Evolutionary conservation across 2,329 filamentous ascomycete species (phyloP).

Genomic region (Diaporthe sp.): DNA sequence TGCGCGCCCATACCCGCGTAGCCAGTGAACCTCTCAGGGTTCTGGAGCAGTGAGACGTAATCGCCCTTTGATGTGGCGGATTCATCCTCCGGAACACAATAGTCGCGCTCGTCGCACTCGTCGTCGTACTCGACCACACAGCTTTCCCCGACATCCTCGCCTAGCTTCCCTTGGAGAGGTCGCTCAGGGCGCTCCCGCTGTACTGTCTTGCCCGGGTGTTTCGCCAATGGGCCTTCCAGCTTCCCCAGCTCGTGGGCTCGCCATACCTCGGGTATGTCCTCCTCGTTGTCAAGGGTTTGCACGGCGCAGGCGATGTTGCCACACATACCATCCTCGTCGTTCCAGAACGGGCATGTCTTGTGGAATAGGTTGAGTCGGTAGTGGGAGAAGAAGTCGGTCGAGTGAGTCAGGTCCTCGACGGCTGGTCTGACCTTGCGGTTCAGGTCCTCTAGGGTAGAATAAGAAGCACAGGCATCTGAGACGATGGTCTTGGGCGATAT

Average conservation of each 20-base stretch:
- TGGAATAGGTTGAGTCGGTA: slow-evolving; percentile 96
- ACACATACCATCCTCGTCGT: slow-evolving; percentile 92
- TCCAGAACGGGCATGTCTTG: slow-evolving; percentile 96
- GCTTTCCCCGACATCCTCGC: slow-evolving; percentile 90
- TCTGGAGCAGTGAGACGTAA: slow-evolving; percentile 94
- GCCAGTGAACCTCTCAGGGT: slow-evolving; percentile 95
- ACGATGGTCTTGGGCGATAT: slow-evolving; percentile 91
- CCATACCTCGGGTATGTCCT: slow-evolving; percentile 94
- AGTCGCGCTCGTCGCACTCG: slow-evolving; percentile 96
- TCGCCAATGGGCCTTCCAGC: slow-evolving; percentile 90
- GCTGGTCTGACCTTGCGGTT: slow-evolving; percentile 83
- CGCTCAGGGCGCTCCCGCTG: slow-evolving; percentile 78
- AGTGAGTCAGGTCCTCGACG: slow-evolving; percentile 83
- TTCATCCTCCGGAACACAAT: slow-evolving; percentile 96
- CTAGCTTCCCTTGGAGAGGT: slow-evolving; percentile 85
- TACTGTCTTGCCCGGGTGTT: slow-evolving; percentile 83
- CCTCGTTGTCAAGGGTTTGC: slow-evolving; percentile 93
- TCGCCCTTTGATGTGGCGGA: slow-evolving; percentile 88
- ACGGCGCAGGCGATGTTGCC: slow-evolving; percentile 98
- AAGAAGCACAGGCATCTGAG: slow-evolving; percentile 94
- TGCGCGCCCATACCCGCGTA: slow-evolving; percentile 87
- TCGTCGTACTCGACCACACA: slow-evolving; percentile 98
- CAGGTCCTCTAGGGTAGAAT: slow-evolving; percentile 87
- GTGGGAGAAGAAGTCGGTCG: slow-evolving; percentile 98
- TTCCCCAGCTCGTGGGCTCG: slow-evolving; percentile 92